Evolutionary conservation across 306 rosid species (phyloP), one percentile per base, ranked within the genome.

Genomic region (Albizia julibrissin): DNA sequence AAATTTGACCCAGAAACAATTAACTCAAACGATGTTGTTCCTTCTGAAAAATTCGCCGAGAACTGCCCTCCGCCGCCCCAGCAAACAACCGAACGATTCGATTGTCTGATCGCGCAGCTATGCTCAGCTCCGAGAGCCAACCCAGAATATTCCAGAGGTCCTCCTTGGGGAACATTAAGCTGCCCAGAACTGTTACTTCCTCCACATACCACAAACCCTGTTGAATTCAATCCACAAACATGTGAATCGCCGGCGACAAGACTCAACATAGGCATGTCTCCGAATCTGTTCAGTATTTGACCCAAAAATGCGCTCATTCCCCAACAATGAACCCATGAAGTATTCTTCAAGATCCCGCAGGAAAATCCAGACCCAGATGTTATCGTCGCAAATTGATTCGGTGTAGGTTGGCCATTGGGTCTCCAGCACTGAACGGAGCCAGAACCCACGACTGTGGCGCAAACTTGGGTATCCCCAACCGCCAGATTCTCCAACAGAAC

Each of bases 341-440:
- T 64, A 24, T 19, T 52, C 46, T 34, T 86, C 81, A 74, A 8
- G 72, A 93, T 87, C 11, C 99, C 99, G 52, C 99, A 95, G 83
- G 98, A 84, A 81, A 93, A 95, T 0, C 90, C 94, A 49, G 80
- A 82, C 87, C 99, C 99, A 72, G 99, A 95, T 73, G 99, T 88
- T 67, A 93, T 85, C 0, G 94, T 92, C 22, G 8, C 24, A 50
- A 92, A 93, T 26, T 56, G 84, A 10, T 84, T 86, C 50, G 77
- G 5, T 31, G 6, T 0, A 9, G 13, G 65, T 58, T 0, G 1
- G 13, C 3, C 65, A 58, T 56, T 49, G 18, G 6, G 39, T 69
- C 98, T 86, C 99, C 99, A 93, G 75, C 98, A 93, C 54, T 71
- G 77, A 56, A 81, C 86, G 26, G 62, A 80, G 62, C 91, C 94